These are phyloP conservation scores for Lupinus albus DNA, from an alignment of 306 rosid species.

Conservation along the genomic window DNA sequence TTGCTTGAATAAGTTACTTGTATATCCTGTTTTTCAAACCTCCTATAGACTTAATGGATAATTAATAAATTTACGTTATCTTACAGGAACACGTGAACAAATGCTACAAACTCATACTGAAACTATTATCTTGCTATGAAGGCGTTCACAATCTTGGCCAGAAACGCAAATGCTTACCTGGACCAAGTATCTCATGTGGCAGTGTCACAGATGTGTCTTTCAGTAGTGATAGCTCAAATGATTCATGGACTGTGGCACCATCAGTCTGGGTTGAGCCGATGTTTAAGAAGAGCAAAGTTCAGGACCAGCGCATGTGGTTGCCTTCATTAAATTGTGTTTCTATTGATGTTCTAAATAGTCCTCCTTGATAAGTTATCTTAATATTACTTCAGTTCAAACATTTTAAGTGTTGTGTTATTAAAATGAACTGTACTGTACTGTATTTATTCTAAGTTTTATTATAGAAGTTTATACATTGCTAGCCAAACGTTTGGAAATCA, in stretches of 20 bases:
- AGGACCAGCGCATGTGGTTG: conserved; percentile 68
- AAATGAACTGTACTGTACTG: conserved; percentile 41
- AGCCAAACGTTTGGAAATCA: conserved; percentile 44
- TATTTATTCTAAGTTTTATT: conserved; percentile 35
- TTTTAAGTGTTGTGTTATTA: conserved; percentile 42
- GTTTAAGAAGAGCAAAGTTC: conserved; percentile 58
- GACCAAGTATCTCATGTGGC: conserved; percentile 55
- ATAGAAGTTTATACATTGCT: conserved; percentile 24
- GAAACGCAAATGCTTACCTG: conserved; percentile 54
- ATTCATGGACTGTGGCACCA: conserved; percentile 58
- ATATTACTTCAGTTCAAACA: conserved; percentile 41
- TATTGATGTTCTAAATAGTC: conserved; percentile 52
- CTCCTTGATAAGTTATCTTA: conserved; percentile 52
- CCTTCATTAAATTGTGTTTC: conserved; percentile 53
- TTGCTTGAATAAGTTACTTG: background rate
- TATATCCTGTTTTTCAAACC: conserved; percentile 23
- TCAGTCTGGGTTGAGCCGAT: conserved; percentile 49
- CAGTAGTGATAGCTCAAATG: conserved; percentile 68
- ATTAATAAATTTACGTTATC: conserved; percentile 21
- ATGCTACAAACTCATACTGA: conserved; percentile 63
- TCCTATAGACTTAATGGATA: background rate
- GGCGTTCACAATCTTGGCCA: conserved; percentile 36
- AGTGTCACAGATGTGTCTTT: conserved; percentile 66
- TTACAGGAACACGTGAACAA: conserved; percentile 63
- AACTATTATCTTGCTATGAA: conserved; percentile 39